Base-by-base conservation (phyloP, 768 basidiomycete species). In the Epithele typhae region DNA sequence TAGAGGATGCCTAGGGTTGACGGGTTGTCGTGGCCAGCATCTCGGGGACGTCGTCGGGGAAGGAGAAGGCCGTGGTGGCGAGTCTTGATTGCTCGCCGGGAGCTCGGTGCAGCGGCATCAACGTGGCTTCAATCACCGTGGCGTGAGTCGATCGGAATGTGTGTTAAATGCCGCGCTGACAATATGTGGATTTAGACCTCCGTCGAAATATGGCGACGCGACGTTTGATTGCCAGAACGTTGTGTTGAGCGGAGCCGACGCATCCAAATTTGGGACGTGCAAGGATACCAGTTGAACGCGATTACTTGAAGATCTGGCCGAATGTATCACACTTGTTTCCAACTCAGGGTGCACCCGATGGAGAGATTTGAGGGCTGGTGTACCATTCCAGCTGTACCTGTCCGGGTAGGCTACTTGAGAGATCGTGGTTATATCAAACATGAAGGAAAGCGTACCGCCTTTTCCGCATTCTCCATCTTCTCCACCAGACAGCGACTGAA, bases 41-140 rank as follows among this genome's bases (percentile, higher is more conserved):
- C 35, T 73, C 74, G 10, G 82, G 82, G 0, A 79, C 78, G 4
- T 74, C 75, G 1, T 78, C 77, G 0, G 71, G 75, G 11, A 57
- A 60, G 17, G 56, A 66, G 40, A 70, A 71, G 40, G 62, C 73
- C 6, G 69, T 71, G 4, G 81, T 83, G 1, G 81, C 77, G 4
- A 66, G 67, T 12, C 64, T 84, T 35, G 64, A 69, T 24, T 85
- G 82, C 59, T 82, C 80, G 6, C 77, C 76, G 0, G 78, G 70
- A 50, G 67, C 67, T 27, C 71, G 76, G 18, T 80, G 77, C 65
- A 68, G 57, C 22, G 54, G 77, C 45, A 69, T 80, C 54, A 74
- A 68, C 39, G 69, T 78, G 15, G 69, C 73, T 49, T 61, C 74
- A 40, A 51, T 78, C n/a, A 55, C 54, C 10, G 68, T 78, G 5